phyloP scores from a whole-genome alignment of 1,139 yeast species.

The Yamadazyma conglobata region DNA sequence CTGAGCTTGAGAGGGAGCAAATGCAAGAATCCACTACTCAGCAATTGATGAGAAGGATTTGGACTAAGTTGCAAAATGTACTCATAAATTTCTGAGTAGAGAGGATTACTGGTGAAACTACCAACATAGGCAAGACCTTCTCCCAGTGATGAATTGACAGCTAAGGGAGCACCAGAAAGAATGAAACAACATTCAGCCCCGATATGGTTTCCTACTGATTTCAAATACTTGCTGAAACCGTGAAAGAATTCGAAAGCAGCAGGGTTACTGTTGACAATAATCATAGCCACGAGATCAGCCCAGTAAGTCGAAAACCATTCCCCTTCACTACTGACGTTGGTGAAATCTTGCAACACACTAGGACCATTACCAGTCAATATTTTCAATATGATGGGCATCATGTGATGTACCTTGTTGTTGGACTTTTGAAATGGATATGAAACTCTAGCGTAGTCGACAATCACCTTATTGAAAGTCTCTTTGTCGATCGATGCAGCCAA shows the following conservation, averaged over 20 bases:
- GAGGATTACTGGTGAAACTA: slow-evolving; percentile 18
- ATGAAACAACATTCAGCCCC: slow-evolving; percentile 48
- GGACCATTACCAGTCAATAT: slow-evolving; percentile 62
- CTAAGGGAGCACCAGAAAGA: slow-evolving; percentile 47
- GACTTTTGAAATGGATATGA: slow-evolving; percentile 38
- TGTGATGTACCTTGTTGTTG: slow-evolving; percentile 44
- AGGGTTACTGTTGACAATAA: slow-evolving; percentile 39
- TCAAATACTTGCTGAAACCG: slow-evolving; percentile 53
- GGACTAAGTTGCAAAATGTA: slow-evolving; percentile 37
- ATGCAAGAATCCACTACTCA: slow-evolving; percentile 58
- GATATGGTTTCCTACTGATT: slow-evolving; percentile 29
- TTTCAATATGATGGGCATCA: slow-evolving; percentile 62
- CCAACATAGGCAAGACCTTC: slow-evolving; percentile 27
- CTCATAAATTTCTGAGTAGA: slow-evolving; percentile 74
- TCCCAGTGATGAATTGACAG: slow-evolving; percentile 21
- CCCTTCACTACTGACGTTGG: slow-evolving; percentile 35
- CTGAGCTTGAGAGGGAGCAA: slow-evolving; percentile 52
- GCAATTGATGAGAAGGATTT: slow-evolving; percentile 20
- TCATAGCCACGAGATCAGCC: slow-evolving; percentile 48
- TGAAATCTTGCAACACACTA: slow-evolving; percentile 50
- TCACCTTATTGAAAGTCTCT: slow-evolving; percentile 57
- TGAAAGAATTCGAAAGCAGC: slow-evolving; percentile 40
- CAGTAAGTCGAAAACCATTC: slow-evolving; percentile 53
- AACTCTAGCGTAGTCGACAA: slow-evolving; percentile 41
- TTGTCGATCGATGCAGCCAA: slow-evolving; percentile 66